These are phyloP conservation scores for Aspergillus alliaceus DNA, from an alignment of 2,329 filamentous ascomycete genomes.

Conservation along the genomic window DNA sequence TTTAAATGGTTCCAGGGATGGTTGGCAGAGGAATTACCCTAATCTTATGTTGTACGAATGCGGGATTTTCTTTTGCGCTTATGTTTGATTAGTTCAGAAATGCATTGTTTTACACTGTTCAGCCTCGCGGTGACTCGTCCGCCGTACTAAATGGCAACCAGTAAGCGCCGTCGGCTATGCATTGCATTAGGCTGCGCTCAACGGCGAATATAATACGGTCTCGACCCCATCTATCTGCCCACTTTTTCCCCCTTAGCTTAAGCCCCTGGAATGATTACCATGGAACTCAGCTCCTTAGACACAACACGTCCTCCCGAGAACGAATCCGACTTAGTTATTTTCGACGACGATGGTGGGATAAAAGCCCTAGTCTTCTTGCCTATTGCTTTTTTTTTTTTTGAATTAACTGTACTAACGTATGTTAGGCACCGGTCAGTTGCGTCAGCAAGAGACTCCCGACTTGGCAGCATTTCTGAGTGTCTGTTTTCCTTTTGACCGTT, in stretches of 20 bases:
- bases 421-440: neutral
- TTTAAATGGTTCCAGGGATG: neutral
- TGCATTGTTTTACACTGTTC: neutral
- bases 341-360: neutral
- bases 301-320: neutral
- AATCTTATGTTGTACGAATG: neutral
- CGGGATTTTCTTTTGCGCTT: neutral
- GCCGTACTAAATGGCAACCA: neutral
- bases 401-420: rapidly evolving
- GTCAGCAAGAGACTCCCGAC: neutral
- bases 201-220: neutral
- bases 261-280: neutral
- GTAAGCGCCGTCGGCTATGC: neutral
- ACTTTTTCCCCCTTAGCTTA: too few species aligned
- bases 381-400: neutral
- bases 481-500: neutral
- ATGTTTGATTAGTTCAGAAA: neutral
- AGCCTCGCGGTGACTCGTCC: neutral
- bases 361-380: neutral
- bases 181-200: neutral
- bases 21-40: neutral
- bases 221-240: neutral
- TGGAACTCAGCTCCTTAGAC: neutral
- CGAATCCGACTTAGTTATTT: neutral
- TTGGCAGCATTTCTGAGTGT: neutral